Percentiles rank a stretch among this genome's conserved stretches.
phyloP scores from a whole-genome alignment of 148 eudicot genomes.

The Chenopodium quinoa region DNA sequence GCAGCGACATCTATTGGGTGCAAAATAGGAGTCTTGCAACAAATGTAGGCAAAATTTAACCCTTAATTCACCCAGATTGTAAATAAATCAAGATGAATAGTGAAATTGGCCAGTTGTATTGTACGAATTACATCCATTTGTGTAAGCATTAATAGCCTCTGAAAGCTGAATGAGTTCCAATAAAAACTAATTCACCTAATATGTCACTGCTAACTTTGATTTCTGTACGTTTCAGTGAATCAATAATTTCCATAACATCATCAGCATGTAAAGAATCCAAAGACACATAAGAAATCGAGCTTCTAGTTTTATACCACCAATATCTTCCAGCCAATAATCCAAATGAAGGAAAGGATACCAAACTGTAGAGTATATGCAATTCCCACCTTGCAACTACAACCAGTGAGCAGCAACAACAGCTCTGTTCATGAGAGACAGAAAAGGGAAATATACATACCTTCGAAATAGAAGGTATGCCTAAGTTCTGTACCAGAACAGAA shows the following conservation, averaged over 20 bases:
- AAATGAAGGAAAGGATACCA: neutral
- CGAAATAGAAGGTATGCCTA: conserved; percentile 81
- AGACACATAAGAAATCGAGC: neutral
- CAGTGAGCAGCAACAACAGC: neutral
- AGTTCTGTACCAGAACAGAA: conserved; percentile 45
- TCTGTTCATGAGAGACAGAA: conserved; percentile 20
- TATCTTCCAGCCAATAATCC: neutral
- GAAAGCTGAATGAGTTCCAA: conserved; percentile 32
- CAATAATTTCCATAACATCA: neutral
- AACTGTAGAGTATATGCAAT: neutral
- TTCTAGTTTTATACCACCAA: neutral
- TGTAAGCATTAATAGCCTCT: conserved; percentile 21
- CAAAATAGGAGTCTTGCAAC: conserved; percentile 14
- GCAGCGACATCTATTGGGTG: conserved; percentile 28
- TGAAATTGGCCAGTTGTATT: conserved; percentile 31
- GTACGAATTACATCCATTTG: conserved; percentile 38
- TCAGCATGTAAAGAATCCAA: neutral
- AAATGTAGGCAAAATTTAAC: conserved; percentile 30
- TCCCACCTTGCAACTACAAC: conserved; percentile 1
- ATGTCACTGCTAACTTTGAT: conserved; percentile 9
- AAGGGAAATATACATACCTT: conserved; percentile 46
- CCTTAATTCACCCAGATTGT: conserved; percentile 36
- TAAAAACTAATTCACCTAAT: conserved; percentile 20
- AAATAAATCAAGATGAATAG: conserved; percentile 28
- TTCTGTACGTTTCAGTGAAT: neutral